Evolutionary conservation across 495 filamentous ascomycete genomes (phyloP).

Genomic region (Aspergillus nanangensis): DNA sequence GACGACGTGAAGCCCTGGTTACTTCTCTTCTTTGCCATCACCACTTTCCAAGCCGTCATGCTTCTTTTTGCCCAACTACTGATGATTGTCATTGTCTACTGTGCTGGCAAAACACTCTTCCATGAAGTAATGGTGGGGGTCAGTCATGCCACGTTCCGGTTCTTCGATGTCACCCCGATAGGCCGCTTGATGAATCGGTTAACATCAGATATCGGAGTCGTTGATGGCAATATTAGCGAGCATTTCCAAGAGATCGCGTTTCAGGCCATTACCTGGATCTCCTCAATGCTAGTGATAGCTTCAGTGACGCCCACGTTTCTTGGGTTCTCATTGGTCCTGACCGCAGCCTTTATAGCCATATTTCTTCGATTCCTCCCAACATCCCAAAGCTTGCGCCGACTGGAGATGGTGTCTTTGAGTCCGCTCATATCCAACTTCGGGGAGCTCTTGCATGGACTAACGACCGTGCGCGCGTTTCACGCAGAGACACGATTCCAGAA

Average conservation of each 20-base stretch:
- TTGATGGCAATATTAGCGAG: slow-evolving; percentile 72
- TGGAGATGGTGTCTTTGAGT: slow-evolving; percentile 80
- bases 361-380: slow-evolving; percentile 74
- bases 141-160: slow-evolving; percentile 75
- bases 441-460: slow-evolving; percentile 70
- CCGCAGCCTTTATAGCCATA: slow-evolving; percentile 56
- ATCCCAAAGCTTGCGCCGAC: slow-evolving; percentile 72
- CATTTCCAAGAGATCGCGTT: slow-evolving; percentile 65
- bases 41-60: slow-evolving; percentile 50
- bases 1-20: slow-evolving; percentile 72
- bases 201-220: slow-evolving; percentile 76
- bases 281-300: slow-evolving; percentile 69
- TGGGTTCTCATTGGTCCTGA: slow-evolving; percentile 61
- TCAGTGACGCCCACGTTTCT: slow-evolving; percentile 71
- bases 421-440: slow-evolving; percentile 85
- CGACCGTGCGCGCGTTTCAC: slow-evolving; percentile 71
- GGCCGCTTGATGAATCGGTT: slow-evolving; percentile 83
- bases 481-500: slow-evolving; percentile 71
- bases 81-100: slow-evolving; percentile 68
- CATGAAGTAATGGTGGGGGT: slow-evolving; percentile 62
- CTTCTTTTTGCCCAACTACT: slow-evolving; percentile 51
- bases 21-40: slow-evolving; percentile 57
- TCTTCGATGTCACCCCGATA: slow-evolving; percentile 81
- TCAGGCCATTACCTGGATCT: slow-evolving; percentile 61
- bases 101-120: slow-evolving; percentile 69